Evolutionary conservation across 2,329 filamentous ascomycete genomes (phyloP).

Genomic region (Penicillium frequentans): DNA sequence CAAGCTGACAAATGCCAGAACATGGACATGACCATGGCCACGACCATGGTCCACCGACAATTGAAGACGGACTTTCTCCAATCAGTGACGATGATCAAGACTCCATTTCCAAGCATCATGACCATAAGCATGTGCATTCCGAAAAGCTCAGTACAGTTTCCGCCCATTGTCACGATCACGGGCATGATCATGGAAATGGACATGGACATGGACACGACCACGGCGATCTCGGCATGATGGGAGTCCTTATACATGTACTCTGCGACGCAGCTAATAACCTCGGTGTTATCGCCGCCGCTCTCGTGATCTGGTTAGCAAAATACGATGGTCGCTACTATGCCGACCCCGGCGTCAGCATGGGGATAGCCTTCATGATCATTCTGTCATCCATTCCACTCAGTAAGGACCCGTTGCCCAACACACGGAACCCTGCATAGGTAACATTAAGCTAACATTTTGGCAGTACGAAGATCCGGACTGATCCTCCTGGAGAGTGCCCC

Average conservation of each 20-base stretch:
- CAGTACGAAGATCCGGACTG: constrained; percentile 46
- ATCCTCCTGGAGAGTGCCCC: constrained; percentile 71
- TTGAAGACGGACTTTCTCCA: constrained; percentile 13
- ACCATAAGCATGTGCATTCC: constrained; percentile 25
- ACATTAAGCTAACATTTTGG: background rate
- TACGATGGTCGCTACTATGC: constrained; percentile 65
- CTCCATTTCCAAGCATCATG: constrained; percentile 20
- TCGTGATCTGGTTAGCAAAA: constrained; percentile 66
- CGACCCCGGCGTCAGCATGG: constrained; percentile 68
- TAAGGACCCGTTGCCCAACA: constrained; percentile 6
- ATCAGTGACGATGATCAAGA: constrained; percentile 7
- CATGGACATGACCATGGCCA: constrained; percentile 20
- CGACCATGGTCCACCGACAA: constrained; percentile 4
- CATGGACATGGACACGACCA: constrained; percentile 25
- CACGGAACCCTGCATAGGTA: background rate
- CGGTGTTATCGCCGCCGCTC: constrained; percentile 68
- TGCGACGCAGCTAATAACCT: constrained; percentile 76
- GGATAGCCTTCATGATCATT: constrained; percentile 72
- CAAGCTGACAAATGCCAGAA: constrained; percentile 11
- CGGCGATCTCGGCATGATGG: constrained; percentile 68
- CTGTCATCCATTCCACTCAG: constrained; percentile 59
- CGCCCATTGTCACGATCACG: constrained; percentile 9
- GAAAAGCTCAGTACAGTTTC: constrained; percentile 7
- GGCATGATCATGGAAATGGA: constrained; percentile 6
- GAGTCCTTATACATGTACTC: constrained; percentile 68